Evolutionary conservation across 192 early-diverging fungal genomes (phyloP).

Genomic region (Coemansia sp.): DNA sequence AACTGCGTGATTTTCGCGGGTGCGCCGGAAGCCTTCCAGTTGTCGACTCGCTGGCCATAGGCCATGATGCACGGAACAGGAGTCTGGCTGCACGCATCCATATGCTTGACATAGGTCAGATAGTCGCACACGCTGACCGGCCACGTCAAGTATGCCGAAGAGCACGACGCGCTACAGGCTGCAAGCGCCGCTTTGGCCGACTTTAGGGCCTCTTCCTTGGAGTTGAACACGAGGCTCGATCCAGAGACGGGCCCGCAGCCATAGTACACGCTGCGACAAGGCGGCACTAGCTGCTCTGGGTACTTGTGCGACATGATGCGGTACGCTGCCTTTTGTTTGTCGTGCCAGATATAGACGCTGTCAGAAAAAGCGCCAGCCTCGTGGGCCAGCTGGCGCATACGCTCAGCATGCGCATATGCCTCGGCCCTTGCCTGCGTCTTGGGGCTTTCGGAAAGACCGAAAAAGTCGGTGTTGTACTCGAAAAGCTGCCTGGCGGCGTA

Average conservation of each 20-base stretch:
- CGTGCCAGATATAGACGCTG: constrained; percentile 50
- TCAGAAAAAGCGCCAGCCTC: constrained; percentile 18
- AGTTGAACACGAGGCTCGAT: constrained; percentile 34
- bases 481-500: constrained; percentile 14
- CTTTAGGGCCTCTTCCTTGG: constrained; percentile 23
- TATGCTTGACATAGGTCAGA: constrained; percentile 24
- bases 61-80: constrained; percentile 48
- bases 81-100: constrained; percentile 24
- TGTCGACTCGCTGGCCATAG: constrained; percentile 20
- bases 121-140: constrained; percentile 41
- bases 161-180: not conserved
- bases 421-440: constrained; percentile 30
- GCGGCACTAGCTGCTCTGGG: constrained; percentile 32
- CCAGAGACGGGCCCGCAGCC: constrained; percentile 33
- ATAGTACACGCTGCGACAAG: constrained; percentile 46
- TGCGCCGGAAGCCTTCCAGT: constrained; percentile 16
- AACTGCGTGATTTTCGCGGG: not conserved
- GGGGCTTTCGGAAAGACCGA: constrained; percentile 38
- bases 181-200: constrained; percentile 22
- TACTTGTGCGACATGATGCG: constrained; percentile 42
- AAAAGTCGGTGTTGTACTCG: constrained; percentile 49
- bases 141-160: constrained; percentile 20
- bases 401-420: constrained; percentile 23
- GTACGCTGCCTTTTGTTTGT: constrained; percentile 53
- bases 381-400: constrained; percentile 26